phyloP scores from a whole-genome alignment of 495 filamentous ascomycete species.

The Echria macrotheca region DNA sequence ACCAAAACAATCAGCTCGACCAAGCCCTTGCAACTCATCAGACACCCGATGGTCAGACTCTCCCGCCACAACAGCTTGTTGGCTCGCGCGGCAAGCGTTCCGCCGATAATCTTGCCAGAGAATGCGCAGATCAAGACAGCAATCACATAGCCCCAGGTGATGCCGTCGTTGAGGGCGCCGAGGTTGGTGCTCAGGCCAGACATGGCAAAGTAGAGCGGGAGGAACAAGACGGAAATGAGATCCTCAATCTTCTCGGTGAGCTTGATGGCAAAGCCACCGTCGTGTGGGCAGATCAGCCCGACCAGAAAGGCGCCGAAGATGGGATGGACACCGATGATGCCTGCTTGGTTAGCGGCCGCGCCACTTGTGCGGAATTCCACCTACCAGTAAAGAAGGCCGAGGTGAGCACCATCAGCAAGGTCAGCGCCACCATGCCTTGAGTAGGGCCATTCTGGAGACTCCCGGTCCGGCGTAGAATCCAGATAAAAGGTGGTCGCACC shows the following conservation, averaged over 20 bases:
- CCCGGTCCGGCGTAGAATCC: conserved; percentile 64
- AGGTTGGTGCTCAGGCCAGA: conserved; percentile 88
- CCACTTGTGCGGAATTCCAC: too few relatives aligned
- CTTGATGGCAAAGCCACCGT: conserved; percentile 91
- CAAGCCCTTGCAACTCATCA: conserved; percentile 98
- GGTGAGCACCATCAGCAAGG: conserved; percentile 68
- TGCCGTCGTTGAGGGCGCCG: conserved; percentile 74
- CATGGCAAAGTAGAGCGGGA: conserved; percentile 92
- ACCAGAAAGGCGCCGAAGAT: conserved; percentile 88
- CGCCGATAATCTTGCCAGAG: conserved; percentile 77
- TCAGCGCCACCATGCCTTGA: conserved; percentile 78
- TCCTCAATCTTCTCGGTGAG: conserved; percentile 96
- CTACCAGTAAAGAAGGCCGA: conserved; percentile 88
- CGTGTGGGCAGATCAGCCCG: conserved; percentile 88
- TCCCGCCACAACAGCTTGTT: conserved; percentile 89
- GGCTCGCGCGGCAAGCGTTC: conserved; percentile 69
- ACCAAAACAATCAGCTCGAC: conserved; percentile 94
- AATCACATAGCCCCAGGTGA: conserved; percentile 89
- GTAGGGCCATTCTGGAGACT: conserved; percentile 87
- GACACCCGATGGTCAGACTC: conserved; percentile 79
- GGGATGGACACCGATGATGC: conserved; percentile 80
- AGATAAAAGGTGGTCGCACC: conserved; percentile 74
- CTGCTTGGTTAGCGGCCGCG: too few relatives aligned
- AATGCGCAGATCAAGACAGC: conserved; percentile 82
- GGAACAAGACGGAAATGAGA: conserved; percentile 77